Percentiles rank a stretch among this genome's conserved stretches.
Conservation (phyloP, 345 rosid species). For the Rhizophora mangle region DNA sequence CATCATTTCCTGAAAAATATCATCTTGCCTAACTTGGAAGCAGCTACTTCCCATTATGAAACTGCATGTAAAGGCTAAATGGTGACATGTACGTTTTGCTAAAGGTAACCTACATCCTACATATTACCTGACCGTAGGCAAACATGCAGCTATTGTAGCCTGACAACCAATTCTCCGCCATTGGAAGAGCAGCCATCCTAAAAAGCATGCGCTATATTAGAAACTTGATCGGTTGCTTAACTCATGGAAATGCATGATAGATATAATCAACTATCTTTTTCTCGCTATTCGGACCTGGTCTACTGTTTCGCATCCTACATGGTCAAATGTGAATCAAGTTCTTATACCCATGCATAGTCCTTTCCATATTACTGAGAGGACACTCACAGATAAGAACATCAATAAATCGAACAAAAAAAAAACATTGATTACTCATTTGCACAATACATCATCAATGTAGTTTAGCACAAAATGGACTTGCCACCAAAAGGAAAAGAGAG, state of each 20-base stretch:
- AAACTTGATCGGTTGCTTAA: slow-evolving; percentile 5
- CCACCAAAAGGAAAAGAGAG: neutral
- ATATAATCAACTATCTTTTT: neutral
- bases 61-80: too few relatives aligned
- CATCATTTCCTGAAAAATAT: too few relatives aligned
- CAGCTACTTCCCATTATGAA: too few relatives aligned
- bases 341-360: too few relatives aligned
- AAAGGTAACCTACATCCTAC: too few relatives aligned
- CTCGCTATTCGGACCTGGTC: slow-evolving; percentile 58
- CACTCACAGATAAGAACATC: neutral
- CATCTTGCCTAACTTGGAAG: too few relatives aligned
- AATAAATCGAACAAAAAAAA: neutral
- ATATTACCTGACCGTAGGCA: slow-evolving; percentile 85
- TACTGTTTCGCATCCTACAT: slow-evolving; percentile 87
- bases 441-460: neutral
- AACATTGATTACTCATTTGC: neutral
- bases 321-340: slow-evolving; percentile 75
- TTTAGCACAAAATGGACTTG: neutral
- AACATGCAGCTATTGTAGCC: slow-evolving; percentile 93
- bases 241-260: neutral
- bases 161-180: slow-evolving; percentile 94
- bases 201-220: slow-evolving; percentile 64
- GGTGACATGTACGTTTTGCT: too few relatives aligned
- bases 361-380: too few relatives aligned
- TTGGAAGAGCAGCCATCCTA: slow-evolving; percentile 80